Base-by-base conservation (phyloP, 2,329 filamentous ascomycete species). In the Pleurostoma richardsiae region DNA sequence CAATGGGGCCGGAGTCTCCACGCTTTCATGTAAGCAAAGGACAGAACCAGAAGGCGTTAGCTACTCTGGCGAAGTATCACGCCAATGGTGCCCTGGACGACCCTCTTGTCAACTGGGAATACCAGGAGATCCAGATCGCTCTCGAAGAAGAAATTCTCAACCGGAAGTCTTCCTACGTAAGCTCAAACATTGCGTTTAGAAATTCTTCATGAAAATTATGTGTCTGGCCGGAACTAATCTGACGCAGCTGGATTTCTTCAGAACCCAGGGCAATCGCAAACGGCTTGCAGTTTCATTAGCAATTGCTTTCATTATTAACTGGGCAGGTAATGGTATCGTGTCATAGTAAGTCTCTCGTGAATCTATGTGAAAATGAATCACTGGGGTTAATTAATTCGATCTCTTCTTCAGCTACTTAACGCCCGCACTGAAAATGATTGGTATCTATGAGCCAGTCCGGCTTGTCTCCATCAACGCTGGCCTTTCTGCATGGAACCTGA, bases 381-480 rank as follows among this genome's bases (percentile, higher is more conserved):
- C 19, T 19, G 19, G 19, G 19, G 19, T 19, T 19, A 19, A 19
- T 19, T 19, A 19, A 19, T 19, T 19, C 19, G 19, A 19, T 19
- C 19, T 19, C 19, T 19, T 19, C 19, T 19, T 19, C 19, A 19
- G 19, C 51, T 69, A 67, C 41, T 52, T 67, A 10, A 44, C 54
- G 29, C 52, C 56, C 4, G 58, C 68, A 6, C 56, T 67, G 6
- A 47, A 59, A 10, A 56, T 56, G 1, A 60, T 66, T 29, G 65
- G 65, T 7, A 57, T 63, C 45, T 65, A 56, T 0, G 52, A 58
- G 30, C 47, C 57, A 10, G 36, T 48, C 56, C 30, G 54, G 54
- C 5, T 67, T 49, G 56, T 59, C 26, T 45, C 59, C 30, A 64
- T 69, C 52, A 66, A 67, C 46, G 60, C 59, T 19, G 56, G 57